Percentiles rank a stretch among this genome's conserved stretches.
Evolutionary conservation across 2,329 filamentous ascomycete species (phyloP).

Genomic region (Colletotrichum karsti): DNA sequence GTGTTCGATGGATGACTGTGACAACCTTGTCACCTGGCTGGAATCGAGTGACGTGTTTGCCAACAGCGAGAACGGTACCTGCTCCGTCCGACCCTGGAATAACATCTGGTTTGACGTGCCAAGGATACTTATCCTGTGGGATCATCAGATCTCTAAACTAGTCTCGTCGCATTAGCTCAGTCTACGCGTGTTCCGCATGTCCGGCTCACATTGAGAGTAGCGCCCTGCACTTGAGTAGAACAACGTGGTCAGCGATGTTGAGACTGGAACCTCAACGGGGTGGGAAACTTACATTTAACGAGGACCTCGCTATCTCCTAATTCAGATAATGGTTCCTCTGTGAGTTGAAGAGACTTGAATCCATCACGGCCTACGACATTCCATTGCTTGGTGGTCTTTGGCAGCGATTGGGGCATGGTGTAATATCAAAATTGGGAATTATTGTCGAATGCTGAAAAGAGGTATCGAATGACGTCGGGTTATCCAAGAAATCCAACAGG

Average conservation of each 20-base stretch:
- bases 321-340: not conserved
- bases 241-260: conserved; percentile 55
- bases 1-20: conserved; percentile 35
- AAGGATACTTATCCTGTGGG: conserved; percentile 42
- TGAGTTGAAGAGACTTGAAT: conserved; percentile 3
- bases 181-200: too few relatives aligned
- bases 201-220: conserved; percentile 9
- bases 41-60: conserved; percentile 57
- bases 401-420: not conserved
- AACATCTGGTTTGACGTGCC: conserved; percentile 32
- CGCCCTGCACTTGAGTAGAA: conserved; percentile 43
- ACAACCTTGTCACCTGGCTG: conserved; percentile 59
- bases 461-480: too few relatives aligned
- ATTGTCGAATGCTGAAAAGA: not conserved
- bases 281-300: conserved; percentile 17
- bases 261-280: conserved; percentile 36
- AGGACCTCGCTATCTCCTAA: conserved; percentile 23
- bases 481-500: too few relatives aligned
- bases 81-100: conserved; percentile 57
- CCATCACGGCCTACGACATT: conserved; percentile 5
- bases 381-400: conserved; percentile 7
- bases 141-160: conserved; percentile 19
- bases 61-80: conserved; percentile 57
- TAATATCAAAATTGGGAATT: too few relatives aligned
- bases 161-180: conserved; percentile 2